Evolutionary conservation across 352 stramenopile genomes (phyloP).

Genomic region (Phytophthora crassamura): DNA sequence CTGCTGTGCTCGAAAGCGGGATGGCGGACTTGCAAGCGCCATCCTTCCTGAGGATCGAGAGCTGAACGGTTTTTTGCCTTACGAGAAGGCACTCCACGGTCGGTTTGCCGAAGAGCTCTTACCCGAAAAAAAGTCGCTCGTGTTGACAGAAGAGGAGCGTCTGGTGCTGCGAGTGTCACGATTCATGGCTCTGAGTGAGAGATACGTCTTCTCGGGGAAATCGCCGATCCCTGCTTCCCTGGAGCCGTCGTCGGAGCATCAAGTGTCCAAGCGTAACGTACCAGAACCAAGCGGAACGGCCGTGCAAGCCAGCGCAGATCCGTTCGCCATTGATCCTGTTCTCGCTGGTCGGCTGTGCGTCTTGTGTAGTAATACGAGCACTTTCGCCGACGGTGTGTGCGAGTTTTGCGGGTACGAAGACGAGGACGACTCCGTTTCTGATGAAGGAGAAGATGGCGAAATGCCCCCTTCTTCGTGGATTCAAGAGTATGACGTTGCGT

Average conservation of each 20-base stretch:
- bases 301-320: constrained; percentile 4
- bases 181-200: constrained; percentile 38
- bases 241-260: not conserved
- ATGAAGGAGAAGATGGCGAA: constrained; percentile 11
- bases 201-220: constrained; percentile 25
- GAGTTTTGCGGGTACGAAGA: constrained; percentile 57
- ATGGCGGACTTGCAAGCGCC: constrained; percentile 14
- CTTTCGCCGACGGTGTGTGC: constrained; percentile 34
- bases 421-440: constrained; percentile 14
- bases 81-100: constrained; percentile 1
- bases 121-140: constrained; percentile 2
- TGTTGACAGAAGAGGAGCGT: constrained; percentile 28
- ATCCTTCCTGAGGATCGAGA: constrained; percentile 51
- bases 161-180: constrained; percentile 22
- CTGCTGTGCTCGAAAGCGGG: constrained; percentile 24
- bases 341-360: constrained; percentile 31
- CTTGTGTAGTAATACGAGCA: constrained; percentile 49
- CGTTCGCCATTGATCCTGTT: constrained; percentile 23
- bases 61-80: constrained; percentile 50
- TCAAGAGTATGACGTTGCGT: constrained; percentile 16
- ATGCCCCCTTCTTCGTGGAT: constrained; percentile 15
- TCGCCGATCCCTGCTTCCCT: not conserved
- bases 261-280: not conserved
- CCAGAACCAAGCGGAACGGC: not conserved
- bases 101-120: constrained; percentile 14